phyloP scores from a whole-genome alignment of 306 rosid genomes.

The Senna siamea region DNA sequence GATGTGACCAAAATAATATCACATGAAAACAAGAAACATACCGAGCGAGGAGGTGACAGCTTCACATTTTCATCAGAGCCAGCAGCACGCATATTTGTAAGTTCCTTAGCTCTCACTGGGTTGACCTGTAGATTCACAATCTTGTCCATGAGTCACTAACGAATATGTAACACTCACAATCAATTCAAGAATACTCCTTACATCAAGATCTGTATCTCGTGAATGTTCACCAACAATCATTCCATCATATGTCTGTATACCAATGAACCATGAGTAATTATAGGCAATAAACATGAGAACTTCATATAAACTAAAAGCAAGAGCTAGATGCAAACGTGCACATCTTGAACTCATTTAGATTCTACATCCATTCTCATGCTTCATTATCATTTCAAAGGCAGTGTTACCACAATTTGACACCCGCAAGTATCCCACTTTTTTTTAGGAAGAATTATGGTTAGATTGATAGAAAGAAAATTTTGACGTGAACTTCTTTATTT shows the following conservation, averaged over 20 bases:
- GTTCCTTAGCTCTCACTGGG: conserved; percentile 80
- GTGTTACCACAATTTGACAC: conserved; percentile 6
- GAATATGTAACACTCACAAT: conserved; percentile 25
- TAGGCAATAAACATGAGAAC: conserved; percentile 10
- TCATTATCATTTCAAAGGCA: conserved; percentile 23
- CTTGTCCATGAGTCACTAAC: conserved; percentile 34
- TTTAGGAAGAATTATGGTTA: conserved; percentile 20
- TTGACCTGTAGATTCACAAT: conserved; percentile 65
- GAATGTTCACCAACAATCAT: conserved; percentile 98
- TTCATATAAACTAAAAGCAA: conserved; percentile 12
- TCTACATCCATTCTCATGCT: conserved; percentile 5
- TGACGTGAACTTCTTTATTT: background rate
- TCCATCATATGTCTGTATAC: conserved; percentile 89
- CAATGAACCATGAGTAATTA: conserved; percentile 34
- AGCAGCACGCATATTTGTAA: conserved; percentile 82
- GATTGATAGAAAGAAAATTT: conserved; percentile 18
- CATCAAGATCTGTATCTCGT: conserved; percentile 91
- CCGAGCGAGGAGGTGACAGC: conserved; percentile 95
- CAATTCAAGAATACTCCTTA: conserved; percentile 47
- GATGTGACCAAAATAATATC: conserved; percentile 24
- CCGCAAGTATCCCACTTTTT: conserved; percentile 14
- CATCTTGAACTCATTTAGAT: background rate
- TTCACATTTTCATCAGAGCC: conserved; percentile 79
- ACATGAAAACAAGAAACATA: conserved; percentile 47
- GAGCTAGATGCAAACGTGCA: conserved; percentile 22